Evolutionary conservation across 2,329 filamentous ascomycete genomes (phyloP), one percentile per base, ranked within the genome.

Genomic region (Fusarium staphyleae): DNA sequence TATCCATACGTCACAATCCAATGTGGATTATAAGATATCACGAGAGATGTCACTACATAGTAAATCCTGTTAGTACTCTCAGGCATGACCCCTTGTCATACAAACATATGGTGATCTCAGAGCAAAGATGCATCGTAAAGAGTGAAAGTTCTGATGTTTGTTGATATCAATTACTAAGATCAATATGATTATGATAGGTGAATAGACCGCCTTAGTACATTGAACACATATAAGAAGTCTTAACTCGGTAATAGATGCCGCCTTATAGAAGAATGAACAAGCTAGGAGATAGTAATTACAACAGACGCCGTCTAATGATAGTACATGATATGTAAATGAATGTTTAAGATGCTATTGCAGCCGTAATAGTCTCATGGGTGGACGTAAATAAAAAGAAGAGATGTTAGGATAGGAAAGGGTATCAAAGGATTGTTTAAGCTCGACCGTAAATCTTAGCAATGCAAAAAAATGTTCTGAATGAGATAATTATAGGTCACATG

Each of bases 401-500:
- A 44, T 15, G 10, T 39, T 43, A 39, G 42, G 9, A 24, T 24
- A 24, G 22, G 9, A 24, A 24, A 8, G 22, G 22, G 22, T 24
- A 24, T 30, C 65, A 52, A 67, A 65, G 49, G 65, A 67, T 56
- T 62, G 65, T 66, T 45, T 50, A 48, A 36, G 53, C 59, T 67
- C 37, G 63, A 59, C 59, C 65, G 65, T 67, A 53, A 67, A 50
- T 67, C 65, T 53, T 67, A 57, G 50, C 46, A 39, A 55, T 47
- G 51, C 42, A 57, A 41, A 57, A 41, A 55, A 49, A n/a, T 16
- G 12, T 39, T 29, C n/a, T 45, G 19, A 35, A 24, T 22, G 26
- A 30, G 40, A 49, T 44, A 41, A 42, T 41, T 29, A 43, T 48
- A 24, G 46, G 32, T 18, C 32, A 40, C 47, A 50, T 16, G 24